These are phyloP conservation scores for Panaeolus papilionaceus DNA, from an alignment of 768 basidiomycete genomes.

Conservation along the genomic window DNA sequence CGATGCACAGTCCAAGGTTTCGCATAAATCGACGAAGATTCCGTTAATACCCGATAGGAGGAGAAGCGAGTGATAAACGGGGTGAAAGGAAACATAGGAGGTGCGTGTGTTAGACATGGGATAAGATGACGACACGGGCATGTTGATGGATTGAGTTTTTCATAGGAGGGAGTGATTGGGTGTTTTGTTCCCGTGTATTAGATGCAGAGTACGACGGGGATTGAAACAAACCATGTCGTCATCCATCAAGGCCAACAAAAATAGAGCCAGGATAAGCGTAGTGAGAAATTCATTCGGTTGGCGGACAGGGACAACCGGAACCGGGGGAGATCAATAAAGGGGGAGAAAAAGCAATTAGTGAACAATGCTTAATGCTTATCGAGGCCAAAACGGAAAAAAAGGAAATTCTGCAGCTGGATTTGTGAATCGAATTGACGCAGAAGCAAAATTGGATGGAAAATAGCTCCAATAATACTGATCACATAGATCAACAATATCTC, in stretches of 20 bases:
- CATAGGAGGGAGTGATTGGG: constrained; percentile 5
- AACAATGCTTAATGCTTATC: not conserved
- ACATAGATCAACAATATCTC: constrained; percentile 4
- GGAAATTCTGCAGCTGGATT: constrained; percentile 2
- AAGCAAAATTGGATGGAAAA: not conserved
- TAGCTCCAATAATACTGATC: not conserved
- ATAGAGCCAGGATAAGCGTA: not conserved
- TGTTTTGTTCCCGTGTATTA: constrained; percentile 10
- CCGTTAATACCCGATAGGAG: constrained; percentile 1
- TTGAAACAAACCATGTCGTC: constrained; percentile 13
- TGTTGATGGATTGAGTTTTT: constrained; percentile 13
- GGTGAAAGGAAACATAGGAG: constrained; percentile 13
- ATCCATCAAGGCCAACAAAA: constrained; percentile 1
- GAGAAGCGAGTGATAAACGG: not conserved
- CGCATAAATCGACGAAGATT: not conserved
- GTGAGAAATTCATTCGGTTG: constrained; percentile 6
- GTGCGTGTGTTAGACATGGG: constrained; percentile 6
- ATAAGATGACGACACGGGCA: constrained; percentile 15
- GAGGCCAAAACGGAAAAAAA: not conserved
- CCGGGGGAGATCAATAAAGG: constrained; percentile 10
- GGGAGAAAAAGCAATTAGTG: not conserved
- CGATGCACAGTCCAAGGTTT: constrained; percentile 8
- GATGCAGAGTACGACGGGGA: constrained; percentile 7
- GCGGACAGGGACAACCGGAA: constrained; percentile 12
- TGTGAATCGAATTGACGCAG: not conserved